Evolutionary conservation across 2,329 filamentous ascomycete species (phyloP), one percentile per base, ranked within the genome.

Genomic region (Tolypocladium nubicola): DNA sequence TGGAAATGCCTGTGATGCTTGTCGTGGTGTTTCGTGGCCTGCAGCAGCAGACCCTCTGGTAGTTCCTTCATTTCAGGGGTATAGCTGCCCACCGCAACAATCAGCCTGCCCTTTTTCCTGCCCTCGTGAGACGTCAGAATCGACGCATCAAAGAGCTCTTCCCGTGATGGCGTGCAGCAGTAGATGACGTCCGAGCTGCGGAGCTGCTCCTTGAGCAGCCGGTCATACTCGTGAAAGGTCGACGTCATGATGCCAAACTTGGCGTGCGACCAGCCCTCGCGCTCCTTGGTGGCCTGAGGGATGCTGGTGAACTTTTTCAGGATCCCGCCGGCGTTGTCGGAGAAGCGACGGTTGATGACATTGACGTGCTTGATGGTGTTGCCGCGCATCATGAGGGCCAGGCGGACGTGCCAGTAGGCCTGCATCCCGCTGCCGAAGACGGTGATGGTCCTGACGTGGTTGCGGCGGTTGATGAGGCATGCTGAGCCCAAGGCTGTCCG

Each of bases 341-440:
- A 80, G 67, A 89, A 89, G 56, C 79, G 77, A 39, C 89, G 85
- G 66, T 92, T 95, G 68, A 96, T 86, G 65, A 97, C 86, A 72
- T 93, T 87, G 53, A 97, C 81, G 58, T 87, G 83, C 64, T 86
- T 85, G 64, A 96, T 86, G 23, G 90, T 89, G 52, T 75, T 56
- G 1, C 83, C 83, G 26, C 81, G 87, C 54, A 94, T 79, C 61
- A 93, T 79, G 13, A 97, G 79, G 0, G 92, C 87, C 5, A 97
- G 80, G 1, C 91, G 86, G 49, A 96, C 84, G 69, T 97, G 93
- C 92, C 92, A 97, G 75, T 93, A 96, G 14, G 93, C 93, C 75
- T 97, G 92, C 64, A 87, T 85, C 52, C 93, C 93, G 39, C 88
- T 86, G 30, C 93, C 93, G 69, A 97, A 97, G 56, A 96, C 87